Conservation (phyloP, 2,329 filamentous ascomycete genomes). For the Camillea tinctor region DNA sequence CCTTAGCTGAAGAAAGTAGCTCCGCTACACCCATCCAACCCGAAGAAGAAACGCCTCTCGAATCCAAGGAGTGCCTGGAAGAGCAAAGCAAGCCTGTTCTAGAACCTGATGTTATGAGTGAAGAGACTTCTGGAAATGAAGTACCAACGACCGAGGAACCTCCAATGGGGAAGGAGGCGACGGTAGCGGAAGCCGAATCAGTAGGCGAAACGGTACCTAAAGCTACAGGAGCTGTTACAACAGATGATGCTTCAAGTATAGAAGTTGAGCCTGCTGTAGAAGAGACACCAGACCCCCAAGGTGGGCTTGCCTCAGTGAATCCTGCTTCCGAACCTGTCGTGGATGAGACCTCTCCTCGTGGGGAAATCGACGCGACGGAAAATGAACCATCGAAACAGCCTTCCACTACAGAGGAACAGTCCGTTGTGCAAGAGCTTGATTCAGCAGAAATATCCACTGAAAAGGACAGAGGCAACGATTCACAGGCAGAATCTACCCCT, state of each 20-base stretch:
- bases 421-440: not conserved
- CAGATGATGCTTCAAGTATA: constrained; percentile 1
- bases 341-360: not conserved
- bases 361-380: not conserved
- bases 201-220: not conserved
- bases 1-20: not conserved
- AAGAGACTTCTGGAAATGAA: constrained; percentile 4
- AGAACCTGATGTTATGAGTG: constrained; percentile 7
- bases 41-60: not conserved
- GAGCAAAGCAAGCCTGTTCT: constrained; percentile 3
- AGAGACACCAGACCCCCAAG: not conserved
- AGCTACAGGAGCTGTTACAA: not conserved
- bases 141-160: not conserved
- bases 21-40: not conserved
- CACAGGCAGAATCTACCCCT: not conserved
- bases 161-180: not conserved
- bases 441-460: not conserved
- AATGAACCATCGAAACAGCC: not conserved
- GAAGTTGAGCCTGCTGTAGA: not conserved
- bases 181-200: not conserved
- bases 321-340: constrained; percentile 3
- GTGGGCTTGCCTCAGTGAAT: not conserved
- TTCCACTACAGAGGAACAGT: not conserved
- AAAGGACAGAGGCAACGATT: not conserved
- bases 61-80: not conserved